Percentiles rank a stretch among this genome's conserved stretches.
phyloP scores from a whole-genome alignment of 2,329 filamentous ascomycete genomes.

The Fusarium bulbicola region DNA sequence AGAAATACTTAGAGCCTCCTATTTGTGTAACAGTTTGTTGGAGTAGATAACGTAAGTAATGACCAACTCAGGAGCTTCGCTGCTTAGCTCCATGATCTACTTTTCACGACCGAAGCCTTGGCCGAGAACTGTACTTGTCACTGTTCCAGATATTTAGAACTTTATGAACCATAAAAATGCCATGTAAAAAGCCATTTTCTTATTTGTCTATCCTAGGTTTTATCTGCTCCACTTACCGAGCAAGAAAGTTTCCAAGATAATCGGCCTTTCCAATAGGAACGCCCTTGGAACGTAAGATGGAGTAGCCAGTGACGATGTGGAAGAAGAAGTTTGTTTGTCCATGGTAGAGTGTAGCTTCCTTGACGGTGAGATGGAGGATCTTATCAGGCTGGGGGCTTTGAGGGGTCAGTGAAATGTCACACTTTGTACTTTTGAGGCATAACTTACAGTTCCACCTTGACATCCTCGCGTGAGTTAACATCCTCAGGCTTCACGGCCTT shows the following conservation, averaged over 20 bases:
- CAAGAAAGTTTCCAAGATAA: neutral
- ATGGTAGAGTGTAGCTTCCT: neutral
- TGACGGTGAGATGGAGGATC: neutral
- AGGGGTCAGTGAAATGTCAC: neutral
- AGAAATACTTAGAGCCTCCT: fast-evolving
- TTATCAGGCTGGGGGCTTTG: neutral
- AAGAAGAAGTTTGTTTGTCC: slow-evolving; percentile 1
- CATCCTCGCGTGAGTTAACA: neutral
- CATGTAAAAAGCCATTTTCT: neutral
- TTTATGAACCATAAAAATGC: fast-evolving
- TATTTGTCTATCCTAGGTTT: neutral
- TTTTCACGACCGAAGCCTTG: neutral
- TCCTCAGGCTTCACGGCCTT: neutral
- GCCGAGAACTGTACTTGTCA: fast-evolving
- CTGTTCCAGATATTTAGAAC: neutral
- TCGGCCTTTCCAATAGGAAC: neutral
- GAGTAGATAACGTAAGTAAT: fast-evolving
- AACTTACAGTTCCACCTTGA: neutral
- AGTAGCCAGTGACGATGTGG: neutral
- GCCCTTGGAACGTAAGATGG: neutral
- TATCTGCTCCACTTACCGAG: neutral
- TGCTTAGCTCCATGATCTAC: fast-evolving
- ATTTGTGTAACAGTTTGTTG: fast-evolving
- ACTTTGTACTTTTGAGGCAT: fast-evolving
- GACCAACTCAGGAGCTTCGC: too few species aligned